Conservation (phyloP, 441 rosid species). For the Brassica balearica region DNA sequence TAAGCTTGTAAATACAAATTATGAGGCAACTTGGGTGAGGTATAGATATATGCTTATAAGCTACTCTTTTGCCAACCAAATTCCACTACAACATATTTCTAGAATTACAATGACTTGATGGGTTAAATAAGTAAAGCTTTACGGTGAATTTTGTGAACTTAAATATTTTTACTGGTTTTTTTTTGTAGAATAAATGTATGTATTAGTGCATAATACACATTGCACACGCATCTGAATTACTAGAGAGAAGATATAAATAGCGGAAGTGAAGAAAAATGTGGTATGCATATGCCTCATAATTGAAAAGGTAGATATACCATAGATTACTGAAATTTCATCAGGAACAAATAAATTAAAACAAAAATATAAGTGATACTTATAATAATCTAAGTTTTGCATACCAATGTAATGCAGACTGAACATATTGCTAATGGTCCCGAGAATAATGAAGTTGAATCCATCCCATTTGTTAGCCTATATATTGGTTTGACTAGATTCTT, state of each 20-base stretch:
- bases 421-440: neutral
- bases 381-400: too few species aligned
- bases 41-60: neutral
- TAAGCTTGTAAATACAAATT: neutral
- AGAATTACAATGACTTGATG: neutral
- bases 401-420: too few species aligned
- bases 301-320: neutral
- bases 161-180: neutral
- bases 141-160: neutral
- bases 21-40: constrained; percentile 1
- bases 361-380: too few species aligned
- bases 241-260: neutral
- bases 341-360: too few species aligned
- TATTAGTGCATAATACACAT: neutral
- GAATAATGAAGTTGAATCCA: neutral
- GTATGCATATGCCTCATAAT: neutral
- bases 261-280: neutral
- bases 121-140: neutral
- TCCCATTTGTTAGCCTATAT: neutral
- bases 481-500: neutral
- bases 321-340: too few species aligned
- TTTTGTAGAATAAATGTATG: neutral
- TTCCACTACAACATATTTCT: neutral
- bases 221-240: neutral
- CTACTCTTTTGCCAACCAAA: neutral